phyloP scores from a whole-genome alignment of 2,329 filamentous ascomycete species.

The Chaetothyriales sp. region DNA sequence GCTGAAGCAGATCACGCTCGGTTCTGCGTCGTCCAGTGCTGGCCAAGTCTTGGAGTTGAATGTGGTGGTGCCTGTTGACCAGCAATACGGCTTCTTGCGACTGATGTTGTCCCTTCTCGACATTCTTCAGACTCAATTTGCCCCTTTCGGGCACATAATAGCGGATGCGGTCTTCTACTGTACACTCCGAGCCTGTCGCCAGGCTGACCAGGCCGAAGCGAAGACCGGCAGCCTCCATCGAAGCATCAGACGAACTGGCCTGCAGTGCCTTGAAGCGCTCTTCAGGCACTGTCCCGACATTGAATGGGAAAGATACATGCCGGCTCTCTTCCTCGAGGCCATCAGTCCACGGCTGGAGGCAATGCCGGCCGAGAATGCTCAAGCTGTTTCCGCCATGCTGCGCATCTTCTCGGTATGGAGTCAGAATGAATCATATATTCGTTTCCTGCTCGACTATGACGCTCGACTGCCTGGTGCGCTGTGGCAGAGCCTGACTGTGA shows the following conservation, averaged over 20 bases:
- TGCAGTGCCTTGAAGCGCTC: constrained; percentile 68
- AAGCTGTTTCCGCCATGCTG: constrained; percentile 71
- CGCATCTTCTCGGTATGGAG: constrained; percentile 73
- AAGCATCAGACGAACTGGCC: constrained; percentile 42
- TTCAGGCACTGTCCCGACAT: constrained; percentile 58
- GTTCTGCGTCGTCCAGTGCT: constrained; percentile 28
- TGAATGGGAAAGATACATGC: constrained; percentile 57
- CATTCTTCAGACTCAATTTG: constrained; percentile 61
- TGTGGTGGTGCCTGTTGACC: constrained; percentile 48
- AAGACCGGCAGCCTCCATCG: constrained; percentile 22
- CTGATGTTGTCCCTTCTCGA: constrained; percentile 61
- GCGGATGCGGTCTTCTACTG: constrained; percentile 71
- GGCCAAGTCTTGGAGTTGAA: constrained; percentile 32
- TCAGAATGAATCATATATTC: constrained; percentile 46
- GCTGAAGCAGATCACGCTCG: constrained; percentile 44
- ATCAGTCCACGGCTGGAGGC: constrained; percentile 63
- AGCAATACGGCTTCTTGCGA: constrained; percentile 80
- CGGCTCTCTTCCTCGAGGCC: constrained; percentile 56
- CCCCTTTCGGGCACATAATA: constrained; percentile 51
- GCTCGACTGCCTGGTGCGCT: constrained; percentile 49
- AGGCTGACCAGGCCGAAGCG: constrained; percentile 17
- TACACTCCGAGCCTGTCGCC: constrained; percentile 47
- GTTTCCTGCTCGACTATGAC: constrained; percentile 54
- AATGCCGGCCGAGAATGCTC: constrained; percentile 70
- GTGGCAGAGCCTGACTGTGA: constrained; percentile 54